These are phyloP conservation scores for Cystofilobasidium bisporidii DNA, from an alignment of 768 basidiomycete genomes.

Conservation along the genomic window DNA sequence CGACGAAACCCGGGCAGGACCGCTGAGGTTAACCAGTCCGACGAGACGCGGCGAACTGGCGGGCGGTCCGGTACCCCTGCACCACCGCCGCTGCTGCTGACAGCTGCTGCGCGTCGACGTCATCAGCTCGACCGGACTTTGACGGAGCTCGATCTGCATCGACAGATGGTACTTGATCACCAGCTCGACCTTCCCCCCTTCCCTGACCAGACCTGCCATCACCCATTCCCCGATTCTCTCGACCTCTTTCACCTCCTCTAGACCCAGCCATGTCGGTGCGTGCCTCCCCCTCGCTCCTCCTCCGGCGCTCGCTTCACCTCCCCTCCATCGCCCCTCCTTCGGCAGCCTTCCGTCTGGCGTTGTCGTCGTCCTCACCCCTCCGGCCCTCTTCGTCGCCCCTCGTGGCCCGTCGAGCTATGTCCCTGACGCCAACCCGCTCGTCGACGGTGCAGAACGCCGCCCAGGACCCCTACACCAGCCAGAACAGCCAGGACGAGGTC, in stretches of 20 bases:
- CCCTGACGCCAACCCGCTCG: neutral
- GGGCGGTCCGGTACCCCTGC: too few relatives aligned
- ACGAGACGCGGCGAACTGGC: too few relatives aligned
- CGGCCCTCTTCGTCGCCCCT: neutral
- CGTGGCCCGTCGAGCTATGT: neutral
- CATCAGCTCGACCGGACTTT: neutral
- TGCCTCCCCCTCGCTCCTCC: neutral
- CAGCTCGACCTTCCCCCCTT: too few relatives aligned
- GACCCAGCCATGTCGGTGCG: conserved; percentile 7
- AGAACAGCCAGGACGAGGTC: neutral
- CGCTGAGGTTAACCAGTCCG: too few relatives aligned
- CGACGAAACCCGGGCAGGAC: too few relatives aligned
- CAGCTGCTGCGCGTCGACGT: neutral
- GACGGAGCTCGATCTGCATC: too few relatives aligned
- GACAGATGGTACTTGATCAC: too few relatives aligned
- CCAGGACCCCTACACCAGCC: conserved; percentile 15
- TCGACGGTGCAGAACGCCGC: neutral
- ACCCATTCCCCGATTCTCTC: neutral
- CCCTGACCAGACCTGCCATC: neutral
- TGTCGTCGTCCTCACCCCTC: neutral
- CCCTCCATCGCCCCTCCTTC: too few relatives aligned
- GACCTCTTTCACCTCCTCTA: too few relatives aligned
- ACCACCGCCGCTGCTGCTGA: too few relatives aligned
- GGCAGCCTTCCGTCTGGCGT: too few relatives aligned
- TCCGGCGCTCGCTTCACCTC: neutral